Evolutionary conservation across 78 protist species (phyloP).

Genomic region (Dictyostelium firmibasis): DNA sequence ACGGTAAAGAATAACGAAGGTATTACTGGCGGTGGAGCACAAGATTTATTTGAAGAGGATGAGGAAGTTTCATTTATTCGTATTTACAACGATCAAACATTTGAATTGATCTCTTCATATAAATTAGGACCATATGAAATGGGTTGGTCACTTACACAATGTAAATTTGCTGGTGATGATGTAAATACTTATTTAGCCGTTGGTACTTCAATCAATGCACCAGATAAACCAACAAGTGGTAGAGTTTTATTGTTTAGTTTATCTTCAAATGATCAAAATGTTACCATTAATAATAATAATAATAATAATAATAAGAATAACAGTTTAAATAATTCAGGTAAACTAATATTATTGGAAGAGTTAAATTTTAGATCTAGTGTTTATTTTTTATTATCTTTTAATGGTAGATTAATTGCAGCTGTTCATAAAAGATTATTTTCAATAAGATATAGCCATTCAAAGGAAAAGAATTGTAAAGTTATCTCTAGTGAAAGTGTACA

Average conservation of each 20-base stretch:
- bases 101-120: slow-evolving; percentile 51
- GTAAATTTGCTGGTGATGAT: slow-evolving; percentile 43
- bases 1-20: not conserved
- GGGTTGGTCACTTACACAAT: slow-evolving; percentile 10
- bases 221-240: slow-evolving; percentile 83
- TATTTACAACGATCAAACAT: slow-evolving; percentile 85
- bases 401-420: slow-evolving; percentile 87
- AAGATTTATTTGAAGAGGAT: not conserved
- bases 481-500: slow-evolving; percentile 53
- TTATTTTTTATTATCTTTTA: slow-evolving; percentile 51
- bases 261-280: not conserved
- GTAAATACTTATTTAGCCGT: slow-evolving; percentile 77
- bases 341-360: slow-evolving; percentile 29
- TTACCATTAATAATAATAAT: too few relatives aligned
- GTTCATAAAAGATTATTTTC: slow-evolving; percentile 63
- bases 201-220: slow-evolving; percentile 89
- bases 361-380: slow-evolving; percentile 52
- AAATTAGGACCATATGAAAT: slow-evolving; percentile 28
- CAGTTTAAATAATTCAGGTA: not conserved
- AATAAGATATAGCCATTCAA: not conserved
- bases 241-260: slow-evolving; percentile 85
- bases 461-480: slow-evolving; percentile 12
- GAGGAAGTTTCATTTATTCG: slow-evolving; percentile 13
- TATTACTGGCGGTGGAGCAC: not conserved
- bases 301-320: too few relatives aligned